Evolutionary conservation across 1,284 basidiomycete species (phyloP).

Genomic region (Apiotrichum montevideense): DNA sequence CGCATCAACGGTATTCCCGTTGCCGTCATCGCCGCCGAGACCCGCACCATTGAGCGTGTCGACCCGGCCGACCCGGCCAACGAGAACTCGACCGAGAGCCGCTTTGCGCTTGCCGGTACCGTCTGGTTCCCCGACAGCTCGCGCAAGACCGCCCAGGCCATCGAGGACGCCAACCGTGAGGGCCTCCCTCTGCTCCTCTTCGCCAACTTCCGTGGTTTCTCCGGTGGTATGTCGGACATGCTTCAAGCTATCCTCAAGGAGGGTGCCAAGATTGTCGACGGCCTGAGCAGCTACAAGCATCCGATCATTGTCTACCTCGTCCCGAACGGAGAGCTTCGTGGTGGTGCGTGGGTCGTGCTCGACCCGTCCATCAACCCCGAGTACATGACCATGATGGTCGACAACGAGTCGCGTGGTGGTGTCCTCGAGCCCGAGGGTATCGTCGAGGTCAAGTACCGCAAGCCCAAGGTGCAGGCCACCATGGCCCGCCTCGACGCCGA

Average conservation of each 20-base stretch:
- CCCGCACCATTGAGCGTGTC: conserved; percentile 92
- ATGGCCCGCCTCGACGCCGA: conserved; percentile 90
- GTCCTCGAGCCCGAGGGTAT: conserved; percentile 97
- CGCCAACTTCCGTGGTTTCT: conserved; percentile 99
- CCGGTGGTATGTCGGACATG: conserved; percentile 64
- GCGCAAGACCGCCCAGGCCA: conserved; percentile 99
- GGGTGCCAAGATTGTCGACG: conserved; percentile 96
- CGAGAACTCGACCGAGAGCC: conserved; percentile 92
- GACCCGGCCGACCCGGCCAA: conserved; percentile 99
- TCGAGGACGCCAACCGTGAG: conserved; percentile 97
- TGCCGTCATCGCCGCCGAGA: conserved; percentile 86
- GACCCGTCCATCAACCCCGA: conserved; percentile 94
- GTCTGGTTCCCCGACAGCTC: conserved; percentile 99
- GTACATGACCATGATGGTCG: conserved; percentile 99
- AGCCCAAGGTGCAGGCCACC: conserved; percentile 78
- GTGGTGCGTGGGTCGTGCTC: conserved; percentile 98
- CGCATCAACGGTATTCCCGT: conserved; percentile 94
- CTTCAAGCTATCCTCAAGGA: conserved; percentile 91
- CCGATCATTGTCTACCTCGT: conserved; percentile 99
- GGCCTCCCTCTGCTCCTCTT: conserved; percentile 96
- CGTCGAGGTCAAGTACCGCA: conserved; percentile 75
- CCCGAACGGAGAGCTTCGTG: conserved; percentile 96
- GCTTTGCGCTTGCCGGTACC: conserved; percentile 98
- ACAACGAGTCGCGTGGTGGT: conserved; percentile 90
- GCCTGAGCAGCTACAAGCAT: conserved; percentile 91